These are phyloP conservation scores for Paecilomyces sp. DNA, from an alignment of 2,329 filamentous ascomycete genomes.

Conservation along the genomic window DNA sequence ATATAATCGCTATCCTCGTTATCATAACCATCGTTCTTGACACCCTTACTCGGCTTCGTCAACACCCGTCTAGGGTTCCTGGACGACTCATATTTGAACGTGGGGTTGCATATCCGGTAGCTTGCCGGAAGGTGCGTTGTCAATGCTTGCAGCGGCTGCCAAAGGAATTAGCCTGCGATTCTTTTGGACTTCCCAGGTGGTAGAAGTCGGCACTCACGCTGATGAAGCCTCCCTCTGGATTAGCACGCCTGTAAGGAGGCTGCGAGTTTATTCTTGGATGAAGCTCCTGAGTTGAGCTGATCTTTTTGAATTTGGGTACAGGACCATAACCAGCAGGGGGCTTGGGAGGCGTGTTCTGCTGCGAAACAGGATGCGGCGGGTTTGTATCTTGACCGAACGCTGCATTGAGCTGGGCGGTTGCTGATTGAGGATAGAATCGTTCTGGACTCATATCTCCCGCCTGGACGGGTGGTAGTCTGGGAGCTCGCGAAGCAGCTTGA, in stretches of 20 bases:
- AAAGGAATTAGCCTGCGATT: slow-evolving; percentile 10
- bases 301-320: slow-evolving; percentile 80
- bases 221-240: slow-evolving; percentile 95
- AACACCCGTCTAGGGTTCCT: slow-evolving; percentile 90
- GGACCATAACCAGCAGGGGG: slow-evolving; percentile 49
- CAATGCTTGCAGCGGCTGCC: slow-evolving; percentile 84
- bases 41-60: slow-evolving; percentile 96
- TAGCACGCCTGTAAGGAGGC: slow-evolving; percentile 84
- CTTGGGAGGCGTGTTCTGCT: slow-evolving; percentile 42
- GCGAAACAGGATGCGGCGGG: slow-evolving; percentile 39
- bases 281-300: slow-evolving; percentile 65
- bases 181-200: background rate
- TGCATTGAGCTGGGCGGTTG: slow-evolving; percentile 64
- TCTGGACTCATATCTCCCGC: slow-evolving; percentile 60
- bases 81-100: slow-evolving; percentile 98
- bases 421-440: slow-evolving; percentile 64
- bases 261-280: slow-evolving; percentile 78
- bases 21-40: slow-evolving; percentile 97
- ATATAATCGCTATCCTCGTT: slow-evolving; percentile 99
- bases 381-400: slow-evolving; percentile 50
- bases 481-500: slow-evolving; percentile 41
- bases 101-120: slow-evolving; percentile 96
- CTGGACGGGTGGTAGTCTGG: slow-evolving; percentile 69
- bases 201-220: slow-evolving; percentile 57
- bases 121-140: slow-evolving; percentile 89